phyloP scores from a whole-genome alignment of 2,329 filamentous ascomycete species.

The Hypoxylon sp. region DNA sequence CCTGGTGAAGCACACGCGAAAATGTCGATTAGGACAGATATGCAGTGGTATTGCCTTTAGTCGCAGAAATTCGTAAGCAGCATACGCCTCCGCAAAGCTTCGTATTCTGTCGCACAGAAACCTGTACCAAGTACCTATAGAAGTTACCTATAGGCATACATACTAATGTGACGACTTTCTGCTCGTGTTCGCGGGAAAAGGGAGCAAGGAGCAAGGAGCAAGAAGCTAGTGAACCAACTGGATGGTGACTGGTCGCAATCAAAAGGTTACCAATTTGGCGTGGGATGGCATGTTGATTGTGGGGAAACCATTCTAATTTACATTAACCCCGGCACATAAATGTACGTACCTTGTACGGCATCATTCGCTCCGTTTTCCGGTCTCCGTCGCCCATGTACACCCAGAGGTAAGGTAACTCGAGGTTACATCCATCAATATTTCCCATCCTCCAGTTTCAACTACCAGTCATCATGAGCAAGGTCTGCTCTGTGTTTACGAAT shows the following conservation, averaged over 20 bases:
- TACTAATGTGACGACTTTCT: conserved; percentile 19
- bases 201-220: conserved; percentile 17
- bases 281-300: conserved; percentile 44
- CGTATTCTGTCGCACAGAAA: conserved; percentile 33
- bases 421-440: conserved; percentile 16
- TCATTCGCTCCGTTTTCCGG: conserved; percentile 32
- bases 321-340: conserved; percentile 25
- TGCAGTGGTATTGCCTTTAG: not conserved
- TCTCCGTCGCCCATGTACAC: not conserved
- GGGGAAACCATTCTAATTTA: conserved; percentile 37
- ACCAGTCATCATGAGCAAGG: not conserved
- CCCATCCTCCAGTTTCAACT: not conserved
- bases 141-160: conserved; percentile 11
- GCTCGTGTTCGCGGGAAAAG: conserved; percentile 37
- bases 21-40: conserved; percentile 5
- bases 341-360: conserved; percentile 20
- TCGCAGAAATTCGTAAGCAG: conserved; percentile 1
- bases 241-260: conserved; percentile 37
- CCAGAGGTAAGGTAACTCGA: not conserved
- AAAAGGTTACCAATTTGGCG: conserved; percentile 38
- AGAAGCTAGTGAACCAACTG: conserved; percentile 34
- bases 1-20: conserved; percentile 12
- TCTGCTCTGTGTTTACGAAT: not conserved
- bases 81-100: conserved; percentile 21
- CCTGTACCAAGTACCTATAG: conserved; percentile 15